Base-by-base conservation (phyloP, 1,284 basidiomycete species). In the Somion occarium region DNA sequence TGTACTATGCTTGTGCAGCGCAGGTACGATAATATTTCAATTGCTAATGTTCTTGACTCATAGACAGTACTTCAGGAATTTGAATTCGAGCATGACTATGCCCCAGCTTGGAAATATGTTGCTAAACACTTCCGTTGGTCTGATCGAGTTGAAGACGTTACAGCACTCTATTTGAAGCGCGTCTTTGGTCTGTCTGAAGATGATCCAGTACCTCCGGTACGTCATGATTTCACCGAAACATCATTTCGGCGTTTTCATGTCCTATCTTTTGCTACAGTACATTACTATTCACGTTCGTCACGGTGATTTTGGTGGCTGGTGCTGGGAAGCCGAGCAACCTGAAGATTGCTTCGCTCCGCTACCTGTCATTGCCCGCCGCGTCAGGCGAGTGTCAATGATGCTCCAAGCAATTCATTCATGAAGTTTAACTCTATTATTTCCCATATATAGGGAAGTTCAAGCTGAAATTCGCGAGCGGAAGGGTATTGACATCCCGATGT, bases 271-370 rank as follows among this genome's bases (percentile, higher is more conserved):
- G 7, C 9, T 48, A 22, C 52, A 84, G 78, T 85, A 77, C 62
- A 82, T 88, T 56, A 72, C 75, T 5, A 73, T 87, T 43, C 85
- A 88, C 60, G 69, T 79, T 19, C 79, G 85, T 12, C 81, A 78
- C 49, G 77, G 74, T 2, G 85, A 88, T 60, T 88, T 90, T 62
- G 58, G 58, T 20, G 61, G 59, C 44, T 67, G 61, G 54, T 81
- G 72, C 60, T 83, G 81, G 59, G 61, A 66, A 13, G 71, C 71
- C 3, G 62, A 70, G 9, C 63, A 73, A 12, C 52, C 71, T 1
- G 67, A 73, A 15, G 78, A 81, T 42, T 90, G 87, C 59, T 85
- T 82, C 55, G 79, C 83, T 1, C 70, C 84, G 0, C 61, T 86
- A 15, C 62, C 76, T 25, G 78, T 74, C 43, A 81, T 84, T 59